phyloP scores from a whole-genome alignment of 257 asterid species.

The Nyctanthes arbortristis region DNA sequence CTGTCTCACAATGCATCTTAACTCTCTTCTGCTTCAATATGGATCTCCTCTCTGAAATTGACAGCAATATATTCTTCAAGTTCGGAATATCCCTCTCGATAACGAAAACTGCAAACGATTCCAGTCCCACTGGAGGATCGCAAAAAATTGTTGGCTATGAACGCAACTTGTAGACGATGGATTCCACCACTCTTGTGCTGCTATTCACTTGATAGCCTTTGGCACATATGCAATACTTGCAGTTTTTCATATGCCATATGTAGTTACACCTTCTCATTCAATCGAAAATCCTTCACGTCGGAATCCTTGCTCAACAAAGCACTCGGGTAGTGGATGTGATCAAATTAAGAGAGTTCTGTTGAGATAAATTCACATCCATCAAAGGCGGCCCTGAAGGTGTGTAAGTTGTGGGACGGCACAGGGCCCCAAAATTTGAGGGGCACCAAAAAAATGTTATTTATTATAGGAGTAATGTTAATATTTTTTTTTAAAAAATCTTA shows the following conservation, averaged over 20 bases:
- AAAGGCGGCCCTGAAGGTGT: too few relatives aligned
- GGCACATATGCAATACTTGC: slow-evolving; percentile 77
- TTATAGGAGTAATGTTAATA: too few relatives aligned
- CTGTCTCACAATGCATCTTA: slow-evolving; percentile 49
- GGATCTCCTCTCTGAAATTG: slow-evolving; percentile 55
- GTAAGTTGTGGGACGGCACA: too few relatives aligned
- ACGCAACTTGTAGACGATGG: slow-evolving; percentile 64
- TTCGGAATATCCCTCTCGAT: slow-evolving; percentile 71
- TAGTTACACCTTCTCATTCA: slow-evolving; percentile 38
- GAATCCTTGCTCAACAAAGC: slow-evolving; percentile 76
- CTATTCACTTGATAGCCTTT: slow-evolving; percentile 70
- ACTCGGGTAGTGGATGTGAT: too few relatives aligned
- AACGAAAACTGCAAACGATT: slow-evolving; percentile 59
- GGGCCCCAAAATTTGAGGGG: too few relatives aligned
- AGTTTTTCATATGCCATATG: slow-evolving; percentile 61
- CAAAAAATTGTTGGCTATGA: slow-evolving; percentile 74
- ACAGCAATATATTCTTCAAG: slow-evolving; percentile 60
- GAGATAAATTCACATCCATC: too few relatives aligned
- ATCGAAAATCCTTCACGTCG: slow-evolving; percentile 61
- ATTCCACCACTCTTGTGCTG: slow-evolving; percentile 76
- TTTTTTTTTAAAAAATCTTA: too few relatives aligned
- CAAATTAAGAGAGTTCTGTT: too few relatives aligned
- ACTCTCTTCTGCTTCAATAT: slow-evolving; percentile 59
- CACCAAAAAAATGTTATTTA: too few relatives aligned
- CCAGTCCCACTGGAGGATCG: slow-evolving; percentile 76